Conservation (phyloP, 2,329 filamentous ascomycete species). For the Penicillium crustosum region DNA sequence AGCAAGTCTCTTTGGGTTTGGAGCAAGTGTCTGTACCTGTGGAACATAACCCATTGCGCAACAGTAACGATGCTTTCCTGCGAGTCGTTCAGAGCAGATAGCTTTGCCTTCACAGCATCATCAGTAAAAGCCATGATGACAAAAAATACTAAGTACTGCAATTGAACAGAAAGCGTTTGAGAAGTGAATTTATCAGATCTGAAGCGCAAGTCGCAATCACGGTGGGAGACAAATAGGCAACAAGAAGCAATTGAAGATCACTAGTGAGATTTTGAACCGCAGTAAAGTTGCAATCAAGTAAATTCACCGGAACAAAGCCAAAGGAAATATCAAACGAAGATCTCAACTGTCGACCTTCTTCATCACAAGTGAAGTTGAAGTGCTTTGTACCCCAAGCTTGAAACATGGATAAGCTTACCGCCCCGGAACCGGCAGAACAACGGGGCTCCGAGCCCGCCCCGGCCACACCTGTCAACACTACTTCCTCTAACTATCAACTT, state of each 20-base stretch:
- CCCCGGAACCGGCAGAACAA: conserved; percentile 14
- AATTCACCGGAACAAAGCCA: neutral
- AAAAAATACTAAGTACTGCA: neutral
- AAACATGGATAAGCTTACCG: conserved; percentile 21
- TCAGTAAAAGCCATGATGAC: conserved; percentile 85
- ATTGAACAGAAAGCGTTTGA: neutral
- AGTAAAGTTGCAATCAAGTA: neutral
- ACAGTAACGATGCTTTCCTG: conserved; percentile 96
- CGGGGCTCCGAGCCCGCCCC: conserved; percentile 18
- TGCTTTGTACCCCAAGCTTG: conserved; percentile 12
- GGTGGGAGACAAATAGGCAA: neutral
- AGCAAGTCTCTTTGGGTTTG: conserved; percentile 20
- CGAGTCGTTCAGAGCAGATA: conserved; percentile 92
- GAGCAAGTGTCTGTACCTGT: conserved; percentile 62
- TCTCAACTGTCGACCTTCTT: neutral
- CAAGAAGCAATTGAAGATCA: neutral
- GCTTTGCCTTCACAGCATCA: conserved; percentile 90
- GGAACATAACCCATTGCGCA: conserved; percentile 99
- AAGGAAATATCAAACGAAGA: neutral
- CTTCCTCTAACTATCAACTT: conserved; percentile 9
- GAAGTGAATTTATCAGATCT: conserved; percentile 1
- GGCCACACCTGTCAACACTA: conserved; percentile 26
- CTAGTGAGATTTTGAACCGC: neutral
- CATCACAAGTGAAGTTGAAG: conserved; percentile 13
- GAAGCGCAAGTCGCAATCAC: neutral